These are phyloP conservation scores for Coniophora puteana DNA, from an alignment of 1,284 basidiomycete genomes.

Conservation along the genomic window DNA sequence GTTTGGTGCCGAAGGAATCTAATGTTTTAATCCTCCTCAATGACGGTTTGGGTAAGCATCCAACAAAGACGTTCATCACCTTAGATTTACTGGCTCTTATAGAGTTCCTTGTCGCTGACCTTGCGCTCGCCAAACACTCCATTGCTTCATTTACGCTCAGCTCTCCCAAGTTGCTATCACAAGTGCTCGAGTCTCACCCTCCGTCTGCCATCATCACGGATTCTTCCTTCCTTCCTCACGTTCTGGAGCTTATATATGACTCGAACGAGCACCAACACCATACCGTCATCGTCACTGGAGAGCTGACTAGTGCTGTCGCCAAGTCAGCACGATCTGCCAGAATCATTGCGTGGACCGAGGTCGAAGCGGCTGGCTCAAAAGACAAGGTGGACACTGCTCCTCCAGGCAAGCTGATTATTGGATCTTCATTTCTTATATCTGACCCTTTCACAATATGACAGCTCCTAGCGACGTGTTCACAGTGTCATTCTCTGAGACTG, in stretches of 20 bases:
- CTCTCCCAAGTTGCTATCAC: constrained; percentile 51
- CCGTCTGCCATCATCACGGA: constrained; percentile 69
- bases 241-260: constrained; percentile 68
- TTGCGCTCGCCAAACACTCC: constrained; percentile 68
- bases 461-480: constrained; percentile 62
- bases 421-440: constrained; percentile 46
- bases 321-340: constrained; percentile 46
- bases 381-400: constrained; percentile 30
- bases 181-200: constrained; percentile 58
- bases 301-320: constrained; percentile 35
- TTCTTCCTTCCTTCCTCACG: constrained; percentile 54
- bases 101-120: constrained; percentile 76
- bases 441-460: constrained; percentile 23
- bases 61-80: constrained; percentile 1
- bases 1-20: constrained; percentile 59
- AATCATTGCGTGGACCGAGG: constrained; percentile 56
- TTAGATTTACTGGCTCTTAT: constrained; percentile 7
- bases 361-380: constrained; percentile 59
- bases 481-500: constrained; percentile 56
- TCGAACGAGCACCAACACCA: constrained; percentile 48
- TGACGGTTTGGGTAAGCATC: constrained; percentile 60
- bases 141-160: constrained; percentile 69
- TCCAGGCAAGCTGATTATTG: constrained; percentile 41
- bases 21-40: constrained; percentile 70
- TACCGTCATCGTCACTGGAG: constrained; percentile 66